Base-by-base conservation (phyloP, 2,329 filamentous ascomycete genomes). In the Colletotrichum sojae region DNA sequence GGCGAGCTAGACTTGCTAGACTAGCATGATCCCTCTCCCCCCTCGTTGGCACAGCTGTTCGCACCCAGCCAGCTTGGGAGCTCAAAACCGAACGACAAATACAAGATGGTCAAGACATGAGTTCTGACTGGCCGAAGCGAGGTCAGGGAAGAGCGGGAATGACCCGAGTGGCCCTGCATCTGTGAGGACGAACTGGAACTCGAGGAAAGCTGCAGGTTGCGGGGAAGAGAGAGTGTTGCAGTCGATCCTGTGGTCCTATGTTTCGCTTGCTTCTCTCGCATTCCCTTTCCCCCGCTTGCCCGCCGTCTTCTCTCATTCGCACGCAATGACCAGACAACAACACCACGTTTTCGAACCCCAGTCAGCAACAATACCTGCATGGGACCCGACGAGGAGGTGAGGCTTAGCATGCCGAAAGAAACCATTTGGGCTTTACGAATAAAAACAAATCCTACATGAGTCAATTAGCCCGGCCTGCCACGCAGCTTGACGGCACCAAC, bases 91-190 rank as follows among this genome's bases (percentile, higher is more conserved):
- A 22, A 46, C 18, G 15, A 51, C 25, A 49, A 43, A 59, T 22
- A 22, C 45, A 43, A n/a, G 16, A 43, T 43, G 40, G 40, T n/a
- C 40, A 43, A n/a, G 40, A 43, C 40, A n/a, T 43, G 45, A 15
- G 27, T 31, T 43, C n/a, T 20, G 6, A 49, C 22, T 52, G 45
- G 43, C 31, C 45, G 56, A 51, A 43, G 58, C 53, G 53, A 67
- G 15, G 20, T 27, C 53, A 56, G 61, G 40, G 25, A 43, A 18
- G 20, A 59, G 36, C 27, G 54, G 65, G 40, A 68, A 49, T 68
- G 20, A 54, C 54, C 60, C 48, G 48, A 68, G 15, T 64, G 39
- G 53, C 60, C 66, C 61, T 68, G 54, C 61, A 45, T 59, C 45
- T 45, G 54, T 15, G 15, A 27, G 31, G 5, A 20, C 51, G 57